Evolutionary conservation across 2,329 filamentous ascomycete species (phyloP).

Genomic region (Arthrinium phaeospermum): DNA sequence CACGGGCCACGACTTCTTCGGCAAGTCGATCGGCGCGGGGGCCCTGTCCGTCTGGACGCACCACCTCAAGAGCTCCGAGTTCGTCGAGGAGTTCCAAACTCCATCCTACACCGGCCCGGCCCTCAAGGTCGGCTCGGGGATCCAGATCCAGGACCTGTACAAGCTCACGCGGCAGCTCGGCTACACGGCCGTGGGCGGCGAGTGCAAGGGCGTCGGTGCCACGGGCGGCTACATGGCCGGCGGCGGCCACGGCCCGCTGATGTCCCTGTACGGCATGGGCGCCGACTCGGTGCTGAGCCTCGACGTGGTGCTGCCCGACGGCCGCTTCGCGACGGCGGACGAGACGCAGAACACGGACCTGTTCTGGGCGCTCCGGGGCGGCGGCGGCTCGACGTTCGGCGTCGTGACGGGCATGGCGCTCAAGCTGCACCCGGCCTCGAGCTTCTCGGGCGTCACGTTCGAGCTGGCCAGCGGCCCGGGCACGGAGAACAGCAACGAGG

Average conservation of each 20-base stretch:
- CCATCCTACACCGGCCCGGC: slow-evolving; percentile 45
- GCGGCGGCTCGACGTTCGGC: slow-evolving; percentile 46
- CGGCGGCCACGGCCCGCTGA: slow-evolving; percentile 58
- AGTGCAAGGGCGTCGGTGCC: slow-evolving; percentile 50
- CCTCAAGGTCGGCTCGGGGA: slow-evolving; percentile 59
- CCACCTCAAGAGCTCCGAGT: slow-evolving; percentile 37
- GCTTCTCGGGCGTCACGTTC: slow-evolving; percentile 37
- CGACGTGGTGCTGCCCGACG: slow-evolving; percentile 51
- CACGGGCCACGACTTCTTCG: slow-evolving; percentile 57
- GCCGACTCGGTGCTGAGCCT: slow-evolving; percentile 47
- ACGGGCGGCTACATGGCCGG: slow-evolving; percentile 49
- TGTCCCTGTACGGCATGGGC: slow-evolving; percentile 50
- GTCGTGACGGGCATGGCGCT: slow-evolving; percentile 44
- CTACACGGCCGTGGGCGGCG: slow-evolving; percentile 56
- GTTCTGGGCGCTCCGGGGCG: slow-evolving; percentile 53
- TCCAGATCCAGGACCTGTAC: slow-evolving; percentile 58
- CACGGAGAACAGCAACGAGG: slow-evolving; percentile 32
- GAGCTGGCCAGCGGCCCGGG: slow-evolving; percentile 31
- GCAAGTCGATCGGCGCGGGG: slow-evolving; percentile 42
- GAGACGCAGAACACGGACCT: slow-evolving; percentile 47
- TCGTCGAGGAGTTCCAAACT: slow-evolving; percentile 33
- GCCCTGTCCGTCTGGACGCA: slow-evolving; percentile 44
- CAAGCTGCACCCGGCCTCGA: slow-evolving; percentile 37
- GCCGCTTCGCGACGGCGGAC: slow-evolving; percentile 45
- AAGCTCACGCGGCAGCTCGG: slow-evolving; percentile 50